Evolutionary conservation across 192 early-diverging fungal genomes (phyloP), one percentile per base, ranked within the genome.

Genomic region (Phycomyces nitens): DNA sequence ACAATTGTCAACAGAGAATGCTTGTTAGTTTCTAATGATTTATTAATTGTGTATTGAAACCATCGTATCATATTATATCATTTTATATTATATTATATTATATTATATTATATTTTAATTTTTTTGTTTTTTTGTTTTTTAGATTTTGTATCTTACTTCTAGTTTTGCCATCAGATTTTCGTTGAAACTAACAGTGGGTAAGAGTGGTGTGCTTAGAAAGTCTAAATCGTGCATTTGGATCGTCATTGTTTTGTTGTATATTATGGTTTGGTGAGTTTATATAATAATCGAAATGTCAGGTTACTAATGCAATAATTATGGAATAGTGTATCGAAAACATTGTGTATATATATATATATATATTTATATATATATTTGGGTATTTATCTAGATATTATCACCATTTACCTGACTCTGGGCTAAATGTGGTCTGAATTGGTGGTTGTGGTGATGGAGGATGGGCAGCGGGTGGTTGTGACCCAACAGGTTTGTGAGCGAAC

Each of bases 401-500:
- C 11, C 10, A 21, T 18, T 50, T 50, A 50, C 20, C 47, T 5
- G 16, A 50, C 20, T 21, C 24, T 2, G 20, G 52, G 4, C 22
- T 23, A 26, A 26, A 24, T 21, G 52, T 29, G 20, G 40, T 58
- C 8, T 39, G 34, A 18, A 40, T 58, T 5, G 34, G 56, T 22
- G 56, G 56, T 42, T 29, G 56, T 40, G 56, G 44, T 3, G 44
- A 47, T n/a, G 44, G 44, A 47, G 18, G 44, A 47, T 14, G 44
- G 12, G 44, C 5, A 47, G 11, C 12, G 44, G 44, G 4, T n/a
- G 44, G 44, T 18, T 47, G 44, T 47, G 18, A 47, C 2, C 11
- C 11, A 14, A 47, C 18, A 47, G 44, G 56, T 40, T 58, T 58
- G 15, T 58, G 56, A 58, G 56, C 24, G 34, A 58, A 58, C 56